phyloP scores from a whole-genome alignment of 2,329 filamentous ascomycete species.

The Anisogramma anomala region DNA sequence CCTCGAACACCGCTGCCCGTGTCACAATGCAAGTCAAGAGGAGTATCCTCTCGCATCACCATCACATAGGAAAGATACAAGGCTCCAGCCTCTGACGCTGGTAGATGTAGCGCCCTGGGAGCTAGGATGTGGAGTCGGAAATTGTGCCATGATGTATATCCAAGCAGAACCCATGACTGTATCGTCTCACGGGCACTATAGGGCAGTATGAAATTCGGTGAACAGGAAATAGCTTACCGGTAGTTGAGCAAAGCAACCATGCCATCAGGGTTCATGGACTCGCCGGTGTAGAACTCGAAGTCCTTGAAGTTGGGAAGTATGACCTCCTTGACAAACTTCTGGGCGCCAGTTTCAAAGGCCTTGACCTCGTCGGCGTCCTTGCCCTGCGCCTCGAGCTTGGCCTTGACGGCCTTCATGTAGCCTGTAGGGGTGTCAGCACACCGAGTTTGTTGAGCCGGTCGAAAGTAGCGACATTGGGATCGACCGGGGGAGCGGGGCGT shows the following conservation, averaged over 20 bases:
- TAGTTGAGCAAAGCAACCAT: conserved; percentile 96
- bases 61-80: no score
- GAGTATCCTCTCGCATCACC: no score
- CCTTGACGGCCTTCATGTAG: conserved; percentile 88
- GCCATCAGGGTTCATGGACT: conserved; percentile 85
- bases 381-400: conserved; percentile 44
- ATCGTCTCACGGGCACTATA: no score
- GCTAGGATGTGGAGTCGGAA: no score
- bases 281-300: conserved; percentile 87
- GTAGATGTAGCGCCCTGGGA: no score
- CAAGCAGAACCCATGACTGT: neutral
- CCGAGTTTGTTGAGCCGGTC: neutral
- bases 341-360: conserved; percentile 68
- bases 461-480: neutral
- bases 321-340: conserved; percentile 67
- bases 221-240: conserved; percentile 35
- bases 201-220: no score
- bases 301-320: conserved; percentile 82
- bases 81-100: no score
- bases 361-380: conserved; percentile 57
- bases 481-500: neutral
- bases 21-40: no score
- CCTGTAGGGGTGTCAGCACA: conserved; percentile 25
- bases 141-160: neutral
- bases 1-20: no score